Evolutionary conservation across 139 green algal genomes (phyloP), one percentile per base, ranked within the genome.

Genomic region (Penium margaritaceum): DNA sequence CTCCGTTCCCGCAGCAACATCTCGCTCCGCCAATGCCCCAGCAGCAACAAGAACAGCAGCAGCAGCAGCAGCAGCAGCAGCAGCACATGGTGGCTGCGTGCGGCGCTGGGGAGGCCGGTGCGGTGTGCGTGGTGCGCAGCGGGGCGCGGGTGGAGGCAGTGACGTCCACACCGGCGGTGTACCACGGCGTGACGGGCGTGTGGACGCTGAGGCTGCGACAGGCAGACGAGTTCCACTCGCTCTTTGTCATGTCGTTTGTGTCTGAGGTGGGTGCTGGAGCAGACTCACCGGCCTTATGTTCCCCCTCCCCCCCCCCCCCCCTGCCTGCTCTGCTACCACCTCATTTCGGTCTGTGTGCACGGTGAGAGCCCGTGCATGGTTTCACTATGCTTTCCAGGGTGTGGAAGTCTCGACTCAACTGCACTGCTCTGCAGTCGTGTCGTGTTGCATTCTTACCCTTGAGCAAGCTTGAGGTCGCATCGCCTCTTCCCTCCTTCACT

Each of bases 191-290:
- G 0, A 64, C 65, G 2, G 77, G 70, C 41, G 62, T 46, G 41
- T 83, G 77, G 77, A 51, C 33, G 1, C 15, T 83, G 60, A 63
- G 64, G 2, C 17, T 76, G 54, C 44, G 36, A 3, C 21, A 12
- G 2, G 60, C 17, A 5, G 70, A 83, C 63, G 19, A 33, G 33
- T 38, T 76, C 39, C 71, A 83, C 39, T 75, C 77, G 21, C 41
- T 76, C n/a, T 51, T 83, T 17, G 77, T 83, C 55, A 79, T 83
- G 70, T 75, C 70, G 4, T 83, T 83, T 54, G 63, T 83, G 19
- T 19, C 58, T 19, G n/a, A 66, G 30, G 74, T 61, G 35, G 61
- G 71, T 17, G 71, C 71, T 0, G 67, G 71, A 2, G 5, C 19
- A 15, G 53, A 51, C 5, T 21, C 34, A 27, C 19, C 53, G 27